These are phyloP conservation scores for Nadsonia commutata DNA, from an alignment of 1,139 yeast genomes.

Conservation along the genomic window DNA sequence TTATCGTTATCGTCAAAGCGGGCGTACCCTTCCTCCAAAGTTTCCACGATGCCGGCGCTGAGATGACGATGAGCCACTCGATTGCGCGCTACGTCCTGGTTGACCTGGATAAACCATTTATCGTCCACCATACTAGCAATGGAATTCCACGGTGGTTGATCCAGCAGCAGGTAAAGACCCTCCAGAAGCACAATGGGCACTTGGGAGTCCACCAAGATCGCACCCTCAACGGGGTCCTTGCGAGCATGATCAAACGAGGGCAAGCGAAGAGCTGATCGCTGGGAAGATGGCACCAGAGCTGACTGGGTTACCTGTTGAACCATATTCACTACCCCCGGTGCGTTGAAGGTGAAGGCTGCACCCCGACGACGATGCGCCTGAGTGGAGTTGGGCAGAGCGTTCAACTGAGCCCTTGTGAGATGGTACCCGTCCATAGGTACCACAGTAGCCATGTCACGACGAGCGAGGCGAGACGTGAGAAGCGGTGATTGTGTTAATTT, in stretches of 20 bases:
- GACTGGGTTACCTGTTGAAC: conserved; percentile 15
- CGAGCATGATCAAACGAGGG: conserved; percentile 67
- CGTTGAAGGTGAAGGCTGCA: conserved; percentile 74
- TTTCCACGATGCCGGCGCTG: conserved; percentile 45
- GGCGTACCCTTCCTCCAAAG: conserved; percentile 42
- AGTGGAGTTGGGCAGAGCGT: conserved; percentile 35
- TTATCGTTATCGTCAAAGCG: conserved; percentile 59
- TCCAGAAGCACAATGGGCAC: conserved; percentile 43
- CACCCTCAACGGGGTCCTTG: conserved; percentile 47
- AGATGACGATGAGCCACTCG: conserved; percentile 64
- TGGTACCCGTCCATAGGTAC: conserved; percentile 81
- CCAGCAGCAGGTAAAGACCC: conserved; percentile 28
- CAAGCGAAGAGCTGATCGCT: conserved; percentile 25
- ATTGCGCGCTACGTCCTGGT: conserved; percentile 31
- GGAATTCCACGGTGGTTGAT: conserved; percentile 25
- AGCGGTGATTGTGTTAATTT: too few relatives aligned
- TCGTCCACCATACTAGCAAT: conserved; percentile 22
- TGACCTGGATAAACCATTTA: conserved; percentile 28
- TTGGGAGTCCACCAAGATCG: conserved; percentile 28
- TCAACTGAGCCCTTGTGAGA: conserved; percentile 41
- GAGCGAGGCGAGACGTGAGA: too few relatives aligned
- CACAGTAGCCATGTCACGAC: conserved; percentile 14
- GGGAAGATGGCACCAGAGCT: not conserved
- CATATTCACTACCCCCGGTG: conserved; percentile 30
- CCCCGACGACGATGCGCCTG: conserved; percentile 59